phyloP scores from a whole-genome alignment of 2,329 filamentous ascomycete genomes.

The Penicillium freii region DNA sequence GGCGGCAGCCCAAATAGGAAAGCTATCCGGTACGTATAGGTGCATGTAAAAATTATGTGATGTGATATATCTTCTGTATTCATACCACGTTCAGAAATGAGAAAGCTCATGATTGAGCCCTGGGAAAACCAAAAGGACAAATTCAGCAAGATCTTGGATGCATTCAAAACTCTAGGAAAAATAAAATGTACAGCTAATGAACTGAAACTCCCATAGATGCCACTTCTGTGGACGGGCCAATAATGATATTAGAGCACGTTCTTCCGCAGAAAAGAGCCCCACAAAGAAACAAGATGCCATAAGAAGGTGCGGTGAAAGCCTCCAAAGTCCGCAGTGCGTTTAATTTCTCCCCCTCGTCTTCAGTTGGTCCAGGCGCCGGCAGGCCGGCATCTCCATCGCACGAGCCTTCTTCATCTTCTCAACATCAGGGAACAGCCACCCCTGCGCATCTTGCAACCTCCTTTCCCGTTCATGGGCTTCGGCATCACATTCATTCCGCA shows the following conservation, averaged over 20 bases:
- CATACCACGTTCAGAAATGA: too few relatives aligned
- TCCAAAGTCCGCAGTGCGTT: background rate
- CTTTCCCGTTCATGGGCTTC: slow-evolving; percentile 66
- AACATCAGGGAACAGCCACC: slow-evolving; percentile 81
- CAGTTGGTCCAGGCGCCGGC: slow-evolving; percentile 55
- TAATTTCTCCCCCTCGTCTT: slow-evolving; percentile 33
- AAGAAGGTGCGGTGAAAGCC: background rate
- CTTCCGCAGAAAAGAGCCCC: background rate
- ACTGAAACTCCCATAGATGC: slow-evolving; percentile 1
- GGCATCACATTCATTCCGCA: slow-evolving; percentile 70
- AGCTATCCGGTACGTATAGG: too few relatives aligned
- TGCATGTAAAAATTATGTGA: background rate
- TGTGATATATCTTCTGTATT: background rate
- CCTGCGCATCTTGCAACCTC: slow-evolving; percentile 73
- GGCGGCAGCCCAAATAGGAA: too few relatives aligned
- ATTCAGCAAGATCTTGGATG: background rate
- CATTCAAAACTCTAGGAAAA: slow-evolving; percentile 12
- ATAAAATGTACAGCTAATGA: slow-evolving; percentile 10
- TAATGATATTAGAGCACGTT: slow-evolving; percentile 6
- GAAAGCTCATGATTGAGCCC: too few relatives aligned
- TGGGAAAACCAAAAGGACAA: too few relatives aligned
- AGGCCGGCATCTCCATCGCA: slow-evolving; percentile 59
- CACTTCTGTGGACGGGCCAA: background rate
- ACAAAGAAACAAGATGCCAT: background rate
- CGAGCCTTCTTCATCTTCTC: slow-evolving; percentile 73